A percentile compares a stretch with the other conserved stretches of the same genome.
These are phyloP conservation scores for Chaetoceros muelleri DNA, from an alignment of 108 stramenopile genomes.

Conservation along the genomic window DNA sequence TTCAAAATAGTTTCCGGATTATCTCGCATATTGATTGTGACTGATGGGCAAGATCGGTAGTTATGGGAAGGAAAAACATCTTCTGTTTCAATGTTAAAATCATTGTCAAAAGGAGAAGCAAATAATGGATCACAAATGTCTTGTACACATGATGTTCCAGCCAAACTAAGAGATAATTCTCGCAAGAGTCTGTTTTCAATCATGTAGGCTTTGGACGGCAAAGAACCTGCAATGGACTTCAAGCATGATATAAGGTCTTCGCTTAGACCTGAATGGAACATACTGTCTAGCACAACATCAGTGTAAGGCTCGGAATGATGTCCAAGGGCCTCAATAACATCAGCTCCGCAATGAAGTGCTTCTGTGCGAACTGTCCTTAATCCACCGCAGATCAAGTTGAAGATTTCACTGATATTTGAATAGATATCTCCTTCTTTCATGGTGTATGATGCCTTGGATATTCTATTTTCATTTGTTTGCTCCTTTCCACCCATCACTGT, in stretches of 20 bases:
- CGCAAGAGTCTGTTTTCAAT: constrained; percentile 84
- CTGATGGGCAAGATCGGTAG: neutral
- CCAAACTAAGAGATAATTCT: constrained; percentile 71
- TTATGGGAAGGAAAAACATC: neutral
- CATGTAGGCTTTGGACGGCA: constrained; percentile 51
- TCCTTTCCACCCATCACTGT: constrained; percentile 48
- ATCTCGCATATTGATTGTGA: constrained; percentile 36
- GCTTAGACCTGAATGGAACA: constrained; percentile 84
- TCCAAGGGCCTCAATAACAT: constrained; percentile 85
- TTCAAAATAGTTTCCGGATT: constrained; percentile 38
- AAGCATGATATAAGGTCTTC: constrained; percentile 82
- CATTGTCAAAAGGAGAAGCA: neutral
- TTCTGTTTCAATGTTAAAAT: neutral
- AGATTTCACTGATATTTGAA: constrained; percentile 63
- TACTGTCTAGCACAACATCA: constrained; percentile 65
- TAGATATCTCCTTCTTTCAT: constrained; percentile 27
- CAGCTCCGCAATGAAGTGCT: constrained; percentile 82
- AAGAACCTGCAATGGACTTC: constrained; percentile 54
- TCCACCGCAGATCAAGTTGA: constrained; percentile 41
- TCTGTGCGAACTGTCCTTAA: constrained; percentile 21
- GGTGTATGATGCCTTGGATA: constrained; percentile 5
- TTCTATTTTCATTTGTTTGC: constrained; percentile 7
- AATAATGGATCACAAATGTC: constrained; percentile 32
- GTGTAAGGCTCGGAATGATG: constrained; percentile 57
- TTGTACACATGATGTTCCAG: constrained; percentile 43